Evolutionary conservation across 306 rosid genomes (phyloP), one percentile per base, ranked within the genome.

Genomic region (Rosa multiflora): DNA sequence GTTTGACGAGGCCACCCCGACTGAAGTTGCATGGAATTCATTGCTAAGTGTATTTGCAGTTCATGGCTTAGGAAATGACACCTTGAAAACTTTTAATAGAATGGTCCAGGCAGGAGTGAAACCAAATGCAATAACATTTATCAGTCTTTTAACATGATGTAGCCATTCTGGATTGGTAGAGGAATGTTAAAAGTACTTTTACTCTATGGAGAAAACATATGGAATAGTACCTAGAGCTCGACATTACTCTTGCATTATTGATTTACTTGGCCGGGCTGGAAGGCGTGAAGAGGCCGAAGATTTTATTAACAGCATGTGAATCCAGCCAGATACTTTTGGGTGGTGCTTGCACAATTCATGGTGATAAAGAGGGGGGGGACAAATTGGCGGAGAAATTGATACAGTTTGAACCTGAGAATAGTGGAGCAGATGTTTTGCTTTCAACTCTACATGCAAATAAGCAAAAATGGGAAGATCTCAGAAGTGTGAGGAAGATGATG

Each of bases 311-410:
- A 78, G 47, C 70, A 90, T 87, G 95, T 87, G 87, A 7, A 70
- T 83, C 23, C 88, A 88, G 76, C 92, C 92, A 70, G 83, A 82
- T 85, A 89, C 89, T 62, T 87, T 85, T 56, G 92, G 87, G 15
- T 90, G 88, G 92, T 87, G 91, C 69, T 88, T 29, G 91, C 67
- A 87, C 78, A 55, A 84, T 78, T 53, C 84, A 83, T 56, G 86
- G 91, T 46, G 89, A 90, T 69, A 75, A 67, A 66, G 85, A 83
- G 80, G 83, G 89, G 79, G 79, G 92, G 88, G 26, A 23, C 1
- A 87, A 87, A 73, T 61, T 83, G 59, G 92, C 90, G 3, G 78
- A 83, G 21, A 85, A 85, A 66, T 80, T 87, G 67, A 80, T 85
- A 85, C 83, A 76, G 76, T 81, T 87, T 29, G 92, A 88, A 83